phyloP scores from a whole-genome alignment of 2,329 filamentous ascomycete species.

The Claviceps paspali region DNA sequence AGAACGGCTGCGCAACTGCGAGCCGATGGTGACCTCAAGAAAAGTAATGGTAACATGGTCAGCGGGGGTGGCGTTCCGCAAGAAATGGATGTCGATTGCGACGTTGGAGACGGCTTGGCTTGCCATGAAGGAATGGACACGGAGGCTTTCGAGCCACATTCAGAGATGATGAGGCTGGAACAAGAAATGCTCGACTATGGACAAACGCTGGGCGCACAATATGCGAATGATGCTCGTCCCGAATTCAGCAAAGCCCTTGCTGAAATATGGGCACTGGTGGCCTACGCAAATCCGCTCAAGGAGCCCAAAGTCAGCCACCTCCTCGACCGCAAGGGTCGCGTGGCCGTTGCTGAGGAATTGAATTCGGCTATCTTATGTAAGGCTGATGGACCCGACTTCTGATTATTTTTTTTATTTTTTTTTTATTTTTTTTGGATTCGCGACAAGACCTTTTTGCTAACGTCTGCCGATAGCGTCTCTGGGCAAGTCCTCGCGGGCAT shows the following conservation, averaged over 20 bases:
- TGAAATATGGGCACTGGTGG: conserved; percentile 78
- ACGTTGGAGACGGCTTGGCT: conserved; percentile 24
- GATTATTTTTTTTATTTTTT: too few relatives aligned
- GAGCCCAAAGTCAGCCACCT: conserved; percentile 62
- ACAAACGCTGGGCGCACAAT: conserved; percentile 62
- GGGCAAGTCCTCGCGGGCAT: conserved; percentile 76
- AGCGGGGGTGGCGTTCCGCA: conserved; percentile 22
- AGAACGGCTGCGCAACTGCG: conserved; percentile 53
- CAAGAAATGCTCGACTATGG: conserved; percentile 65
- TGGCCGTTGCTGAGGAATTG: conserved; percentile 76
- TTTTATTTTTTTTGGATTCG: background rate
- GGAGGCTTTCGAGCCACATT: conserved; percentile 16
- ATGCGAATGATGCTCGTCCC: conserved; percentile 51
- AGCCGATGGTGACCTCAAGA: conserved; percentile 29
- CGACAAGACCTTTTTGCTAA: background rate
- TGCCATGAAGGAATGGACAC: conserved; percentile 39
- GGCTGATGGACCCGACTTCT: conserved; percentile 16
- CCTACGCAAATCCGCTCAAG: conserved; percentile 67
- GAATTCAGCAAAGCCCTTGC: conserved; percentile 60
- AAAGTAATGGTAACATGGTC: conserved; percentile 24
- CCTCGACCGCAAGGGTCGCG: conserved; percentile 59
- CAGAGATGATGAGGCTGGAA: conserved; percentile 35
- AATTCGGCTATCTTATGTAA: conserved; percentile 84
- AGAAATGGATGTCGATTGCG: conserved; percentile 42
- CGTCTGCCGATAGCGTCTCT: conserved; percentile 49